Evolutionary conservation across 352 stramenopile species (phyloP), one percentile per base, ranked within the genome.

Genomic region (Nothophytophthora sp.): DNA sequence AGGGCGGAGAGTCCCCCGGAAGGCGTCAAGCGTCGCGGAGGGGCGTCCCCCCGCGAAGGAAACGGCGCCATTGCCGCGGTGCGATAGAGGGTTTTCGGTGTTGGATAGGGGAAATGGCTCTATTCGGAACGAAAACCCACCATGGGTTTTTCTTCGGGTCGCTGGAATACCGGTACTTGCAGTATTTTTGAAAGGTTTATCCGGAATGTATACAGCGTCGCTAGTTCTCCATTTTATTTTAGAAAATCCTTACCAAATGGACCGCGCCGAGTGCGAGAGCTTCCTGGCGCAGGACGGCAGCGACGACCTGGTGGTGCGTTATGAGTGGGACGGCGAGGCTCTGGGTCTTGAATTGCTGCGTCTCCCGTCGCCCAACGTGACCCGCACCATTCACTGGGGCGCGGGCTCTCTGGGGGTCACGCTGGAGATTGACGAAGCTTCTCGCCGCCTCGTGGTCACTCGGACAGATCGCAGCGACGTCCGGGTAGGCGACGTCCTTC

Each of bases 351-450:
- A 88, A 22, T 70, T 88, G 43, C 72, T 79, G 67, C 74, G 74
- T 1, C 45, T 72, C 42, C 36, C 65, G 13, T 19, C 60, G 15
- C 45, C 55, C 5, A 39, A 45, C 1, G 44, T 18, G n/a, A 40
- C 35, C 8, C 50, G 62, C 33, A 65, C 50, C 5, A 65, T 88
- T 11, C 46, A 75, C 35, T 88, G 76, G 80, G 59, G 63, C 10
- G 55, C 46, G 0, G 67, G 70, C 20, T 56, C 73, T 12, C 73
- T 92, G 4, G 82, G 82, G 39, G 63, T 92, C 29, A 89, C 82
- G 7, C 76, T 92, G 30, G 76, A 80, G 66, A 77, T 90, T 23
- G 82, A 92, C 50, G 77, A 83, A 27, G 76, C 72, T 15, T 90
- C 82, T 19, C 68, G 78, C 35, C 64, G 66, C 35, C 64, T 92